Evolutionary conservation across 2,329 filamentous ascomycete species (phyloP), one percentile per base, ranked within the genome.

Genomic region (Rhynchosporium agropyri): DNA sequence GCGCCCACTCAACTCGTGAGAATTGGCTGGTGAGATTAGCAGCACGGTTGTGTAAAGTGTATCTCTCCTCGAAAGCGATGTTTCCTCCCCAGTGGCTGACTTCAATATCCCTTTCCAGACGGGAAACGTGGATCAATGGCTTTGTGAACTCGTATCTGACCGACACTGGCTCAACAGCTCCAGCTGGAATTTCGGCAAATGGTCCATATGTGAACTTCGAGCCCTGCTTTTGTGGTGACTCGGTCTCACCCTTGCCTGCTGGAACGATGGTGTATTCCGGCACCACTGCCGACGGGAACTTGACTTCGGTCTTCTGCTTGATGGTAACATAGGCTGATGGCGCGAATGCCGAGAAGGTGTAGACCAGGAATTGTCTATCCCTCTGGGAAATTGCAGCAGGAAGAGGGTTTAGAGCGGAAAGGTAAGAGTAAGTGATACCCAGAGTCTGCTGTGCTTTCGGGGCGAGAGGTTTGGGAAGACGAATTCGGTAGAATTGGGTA

Each of bases 51-150:
- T 86, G 85, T 69, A 98, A 83, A 77, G 89, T 91, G 79, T 97
- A 97, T 63, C 91, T 87, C 79, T 99, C 95, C 79, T 99, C 95
- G 56, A 93, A 92, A 1, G 95, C 95, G 60, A 98, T 79, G 75
- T 99, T 99, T 66, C 95, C 95, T 69, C 95, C 95, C 95, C 95
- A 99, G 78, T 98, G 95, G 75, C 91, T 96, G 71, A 99, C 89
- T 77, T 99, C 95, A 67, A 99, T 80, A 73, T 98, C 93, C 64
- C 95, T 89, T 78, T 98, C 91, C 64, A 99, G 81, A 15, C 85
- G 81, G 40, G 87, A 86, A 57, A 92, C 85, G 73, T 95, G 91
- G 49, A 88, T 89, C 62, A 99, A 81, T 12, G 95, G 94, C 78
- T 94, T 96, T 68, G 91, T 97, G 79, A 95, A 97, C 77, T 99